A percentile compares a stretch with the other conserved stretches of the same genome.
phyloP scores from a whole-genome alignment of 495 filamentous ascomycete genomes.

The Hypoxylon crocopeplum region DNA sequence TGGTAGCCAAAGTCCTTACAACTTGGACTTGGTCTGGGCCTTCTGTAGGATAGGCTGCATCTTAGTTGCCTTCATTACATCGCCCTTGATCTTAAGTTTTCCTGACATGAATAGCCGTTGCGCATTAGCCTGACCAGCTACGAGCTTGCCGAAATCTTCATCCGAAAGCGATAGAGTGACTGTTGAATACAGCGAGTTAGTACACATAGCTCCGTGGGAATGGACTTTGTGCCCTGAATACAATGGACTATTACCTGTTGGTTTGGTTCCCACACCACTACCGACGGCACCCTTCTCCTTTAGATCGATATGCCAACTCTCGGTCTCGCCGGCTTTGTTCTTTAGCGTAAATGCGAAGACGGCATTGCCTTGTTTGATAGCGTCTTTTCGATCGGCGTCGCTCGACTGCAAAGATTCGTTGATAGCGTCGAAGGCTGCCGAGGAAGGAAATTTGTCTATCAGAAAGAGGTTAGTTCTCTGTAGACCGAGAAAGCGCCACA shows the following conservation, averaged over 20 bases:
- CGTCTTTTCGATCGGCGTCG: constrained; percentile 80
- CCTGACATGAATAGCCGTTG: constrained; percentile 96
- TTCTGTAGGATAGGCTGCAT: constrained; percentile 93
- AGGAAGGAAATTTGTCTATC: constrained; percentile 87
- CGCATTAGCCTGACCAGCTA: constrained; percentile 88
- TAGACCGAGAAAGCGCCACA: too few species aligned
- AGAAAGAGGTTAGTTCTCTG: constrained; percentile 13
- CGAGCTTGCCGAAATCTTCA: constrained; percentile 80
- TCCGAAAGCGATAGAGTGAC: constrained; percentile 88
- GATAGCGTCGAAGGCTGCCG: constrained; percentile 89
- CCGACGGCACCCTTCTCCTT: constrained; percentile 86
- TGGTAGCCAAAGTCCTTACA: constrained; percentile 56
- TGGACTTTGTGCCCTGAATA: neutral
- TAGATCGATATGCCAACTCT: constrained; percentile 93
- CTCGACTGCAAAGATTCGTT: constrained; percentile 71
- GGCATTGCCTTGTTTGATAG: constrained; percentile 84
- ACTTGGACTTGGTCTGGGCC: constrained; percentile 81
- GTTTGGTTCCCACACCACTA: constrained; percentile 78
- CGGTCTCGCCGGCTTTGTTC: constrained; percentile 78
- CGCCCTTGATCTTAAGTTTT: constrained; percentile 97
- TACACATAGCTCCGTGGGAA: constrained; percentile 7
- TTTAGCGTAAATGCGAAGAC: constrained; percentile 93
- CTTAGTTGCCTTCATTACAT: constrained; percentile 99
- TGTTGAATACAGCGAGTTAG: constrained; percentile 40
- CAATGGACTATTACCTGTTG: constrained; percentile 65